Evolutionary conservation across 257 asterid species (phyloP), one percentile per base, ranked within the genome.

Genomic region (Agastache rugosa): DNA sequence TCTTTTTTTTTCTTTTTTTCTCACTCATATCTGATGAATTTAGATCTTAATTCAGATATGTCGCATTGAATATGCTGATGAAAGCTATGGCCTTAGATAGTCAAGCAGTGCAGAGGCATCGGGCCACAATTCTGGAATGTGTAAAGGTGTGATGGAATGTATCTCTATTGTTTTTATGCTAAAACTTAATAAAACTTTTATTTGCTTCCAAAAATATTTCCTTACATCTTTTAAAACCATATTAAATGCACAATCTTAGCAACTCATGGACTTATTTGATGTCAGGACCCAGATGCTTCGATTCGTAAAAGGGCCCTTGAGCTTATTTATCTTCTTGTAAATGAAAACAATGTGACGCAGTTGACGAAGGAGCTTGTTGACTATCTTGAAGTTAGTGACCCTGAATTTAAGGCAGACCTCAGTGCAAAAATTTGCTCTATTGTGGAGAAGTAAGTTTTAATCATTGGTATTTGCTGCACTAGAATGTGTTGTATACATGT

Each of bases 61-160:
- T 93, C 73, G 97, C 98, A 53, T 81, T 93, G 87, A 93, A 93
- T 82, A 91, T 91, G 98, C 82, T 93, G 85, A 91, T 93, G 97
- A 89, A 74, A 85, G 98, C 97, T 77, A 75, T 93, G 80, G 72
- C 93, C 80, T 92, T 90, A 73, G 98, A 93, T 77, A 75, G 91
- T 79, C 96, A 89, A 84, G 98, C 98, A 62, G 98, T 93, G 71
- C 98, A 93, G 85, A 88, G 98, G 86, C 98, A 93, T 81, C 90
- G 97, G 39, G 86, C 80, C 65, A 93, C 98, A 41, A 91, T 93
- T 83, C 77, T 93, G 87, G 97, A 91, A 80, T 91, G 98, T 67
- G 95, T 93, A 44, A 93, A 91, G 97, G 98, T 93, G 87, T 73
- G 35, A 73, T 70, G 68, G 58, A 23, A 31, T 19, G 44, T 51